These are phyloP conservation scores for Barnettozyma wickerhamii DNA, from an alignment of 805 yeast species.

Conservation along the genomic window DNA sequence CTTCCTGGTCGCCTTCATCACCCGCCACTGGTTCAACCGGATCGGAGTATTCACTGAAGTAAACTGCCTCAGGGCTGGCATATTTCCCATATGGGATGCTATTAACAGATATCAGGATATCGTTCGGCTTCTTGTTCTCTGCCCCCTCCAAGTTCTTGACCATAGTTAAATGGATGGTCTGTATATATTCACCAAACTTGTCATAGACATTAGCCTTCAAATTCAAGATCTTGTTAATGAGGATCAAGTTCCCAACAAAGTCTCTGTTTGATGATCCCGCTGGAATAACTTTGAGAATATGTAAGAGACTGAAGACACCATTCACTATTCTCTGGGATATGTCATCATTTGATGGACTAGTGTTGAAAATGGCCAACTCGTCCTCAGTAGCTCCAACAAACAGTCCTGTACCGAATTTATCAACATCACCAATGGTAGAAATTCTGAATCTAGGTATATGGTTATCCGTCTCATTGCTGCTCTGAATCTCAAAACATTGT, in stretches of 20 bases:
- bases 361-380: neutral
- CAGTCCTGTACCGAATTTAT: slow-evolving; percentile 1
- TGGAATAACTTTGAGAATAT: neutral
- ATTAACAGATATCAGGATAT: neutral
- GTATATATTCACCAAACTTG: slow-evolving; percentile 4
- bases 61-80: neutral
- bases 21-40: neutral
- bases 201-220: slow-evolving; percentile 5
- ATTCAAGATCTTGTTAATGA: slow-evolving; percentile 2
- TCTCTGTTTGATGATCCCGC: neutral
- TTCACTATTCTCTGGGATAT: neutral
- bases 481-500: neutral
- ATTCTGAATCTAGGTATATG: no score
- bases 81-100: neutral
- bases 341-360: neutral
- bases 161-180: slow-evolving; percentile 2
- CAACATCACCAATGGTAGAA: neutral
- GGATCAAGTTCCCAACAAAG: neutral
- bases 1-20: no score
- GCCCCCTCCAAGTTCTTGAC: neutral
- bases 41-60: neutral
- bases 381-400: slow-evolving; percentile 2
- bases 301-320: neutral
- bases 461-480: no score
- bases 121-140: neutral